Percentiles rank a stretch among this genome's conserved stretches.
Evolutionary conservation across 2,329 filamentous ascomycete genomes (phyloP).

Genomic region (Proliferodiscus dingleyae): DNA sequence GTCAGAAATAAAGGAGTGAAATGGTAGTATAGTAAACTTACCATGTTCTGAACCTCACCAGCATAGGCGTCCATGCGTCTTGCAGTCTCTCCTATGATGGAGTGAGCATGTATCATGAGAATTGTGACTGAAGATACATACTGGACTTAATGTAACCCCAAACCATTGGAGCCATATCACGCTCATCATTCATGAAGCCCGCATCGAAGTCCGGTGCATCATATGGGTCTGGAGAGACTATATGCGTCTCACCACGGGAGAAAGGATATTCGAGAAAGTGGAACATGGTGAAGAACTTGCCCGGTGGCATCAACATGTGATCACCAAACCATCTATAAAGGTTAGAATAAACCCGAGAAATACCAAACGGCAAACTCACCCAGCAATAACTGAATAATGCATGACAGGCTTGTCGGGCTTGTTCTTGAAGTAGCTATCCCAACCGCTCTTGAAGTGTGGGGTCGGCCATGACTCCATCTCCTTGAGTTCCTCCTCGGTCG

Average conservation of each 20-base stretch:
- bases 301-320: slow-evolving; percentile 50
- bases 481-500: slow-evolving; percentile 50
- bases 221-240: slow-evolving; percentile 59
- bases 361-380: slow-evolving; percentile 37
- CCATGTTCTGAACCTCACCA: slow-evolving; percentile 44
- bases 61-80: slow-evolving; percentile 51
- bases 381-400: slow-evolving; percentile 75
- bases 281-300: slow-evolving; percentile 49
- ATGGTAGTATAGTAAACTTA: slow-evolving; percentile 7
- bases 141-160: slow-evolving; percentile 58
- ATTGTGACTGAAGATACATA: slow-evolving; percentile 44
- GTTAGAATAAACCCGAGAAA: slow-evolving; percentile 31
- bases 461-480: slow-evolving; percentile 60
- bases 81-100: slow-evolving; percentile 54
- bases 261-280: slow-evolving; percentile 56
- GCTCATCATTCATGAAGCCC: slow-evolving; percentile 80
- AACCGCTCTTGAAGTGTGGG: slow-evolving; percentile 67
- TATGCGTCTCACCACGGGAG: slow-evolving; percentile 57
- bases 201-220: slow-evolving; percentile 73
- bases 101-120: slow-evolving; percentile 42
- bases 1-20: neutral
- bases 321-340: slow-evolving; percentile 47
- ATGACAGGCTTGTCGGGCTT: slow-evolving; percentile 84
- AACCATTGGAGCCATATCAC: slow-evolving; percentile 80
- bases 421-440: slow-evolving; percentile 78